phyloP scores from a whole-genome alignment of 2,329 filamentous ascomycete species.

The Neurospora sp. region DNA sequence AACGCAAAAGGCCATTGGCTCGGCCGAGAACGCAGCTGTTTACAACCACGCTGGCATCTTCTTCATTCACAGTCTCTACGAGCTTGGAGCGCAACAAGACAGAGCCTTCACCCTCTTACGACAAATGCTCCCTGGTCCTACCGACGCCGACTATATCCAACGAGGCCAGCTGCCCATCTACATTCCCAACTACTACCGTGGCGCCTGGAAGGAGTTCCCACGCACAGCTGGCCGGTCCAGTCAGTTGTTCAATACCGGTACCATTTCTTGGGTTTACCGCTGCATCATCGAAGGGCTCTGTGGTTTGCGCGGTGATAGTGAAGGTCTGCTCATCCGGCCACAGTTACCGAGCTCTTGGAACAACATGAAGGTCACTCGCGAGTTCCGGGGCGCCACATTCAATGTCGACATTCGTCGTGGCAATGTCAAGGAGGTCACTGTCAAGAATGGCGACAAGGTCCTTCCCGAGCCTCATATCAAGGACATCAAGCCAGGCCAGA shows the following conservation, averaged over 20 bases:
- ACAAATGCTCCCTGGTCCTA: conserved; percentile 44
- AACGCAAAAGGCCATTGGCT: conserved; percentile 47
- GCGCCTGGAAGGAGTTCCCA: conserved; percentile 36
- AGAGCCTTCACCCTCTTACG: conserved; percentile 40
- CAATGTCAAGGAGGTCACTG: conserved; percentile 29
- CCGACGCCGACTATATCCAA: conserved; percentile 37
- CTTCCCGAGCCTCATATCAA: conserved; percentile 32
- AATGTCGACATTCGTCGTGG: conserved; percentile 32
- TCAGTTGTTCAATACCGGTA: conserved; percentile 49
- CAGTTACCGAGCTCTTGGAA: conserved; percentile 42
- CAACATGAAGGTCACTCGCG: conserved; percentile 28
- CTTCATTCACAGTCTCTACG: conserved; percentile 44
- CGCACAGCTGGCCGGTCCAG: conserved; percentile 45
- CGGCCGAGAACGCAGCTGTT: conserved; percentile 47
- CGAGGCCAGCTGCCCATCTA: conserved; percentile 47
- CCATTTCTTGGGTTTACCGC: conserved; percentile 46
- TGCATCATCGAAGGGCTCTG: conserved; percentile 46
- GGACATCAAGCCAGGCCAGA: conserved; percentile 30
- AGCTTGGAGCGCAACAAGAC: conserved; percentile 34
- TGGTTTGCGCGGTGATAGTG: conserved; percentile 37
- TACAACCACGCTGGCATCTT: conserved; percentile 49
- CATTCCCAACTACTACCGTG: conserved; percentile 50
- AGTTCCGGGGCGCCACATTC: conserved; percentile 42
- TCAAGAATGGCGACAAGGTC: conserved; percentile 27
- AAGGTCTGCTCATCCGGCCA: conserved; percentile 36